A percentile compares a stretch with the other conserved stretches of the same genome.
These are phyloP conservation scores for Mucor irregularis DNA, from an alignment of 371 early-diverging fungal genomes.

Conservation along the genomic window DNA sequence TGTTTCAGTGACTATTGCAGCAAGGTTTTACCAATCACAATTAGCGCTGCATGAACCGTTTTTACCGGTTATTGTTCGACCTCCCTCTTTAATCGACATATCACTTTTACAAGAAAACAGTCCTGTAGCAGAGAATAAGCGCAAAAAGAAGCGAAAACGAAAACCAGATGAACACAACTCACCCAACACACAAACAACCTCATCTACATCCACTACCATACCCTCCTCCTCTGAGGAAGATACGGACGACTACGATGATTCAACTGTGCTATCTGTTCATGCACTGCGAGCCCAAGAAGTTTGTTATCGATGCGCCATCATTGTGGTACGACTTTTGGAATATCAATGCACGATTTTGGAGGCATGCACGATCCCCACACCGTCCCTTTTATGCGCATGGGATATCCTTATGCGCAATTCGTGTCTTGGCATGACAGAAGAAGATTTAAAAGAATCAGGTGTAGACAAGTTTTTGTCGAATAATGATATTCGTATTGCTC, in stretches of 20 bases:
- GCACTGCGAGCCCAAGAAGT: conserved; percentile 31
- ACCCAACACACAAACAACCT: neutral
- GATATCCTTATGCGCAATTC: conserved; percentile 39
- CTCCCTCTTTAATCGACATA: neutral
- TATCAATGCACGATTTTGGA: conserved; percentile 22
- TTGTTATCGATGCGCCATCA: conserved; percentile 27
- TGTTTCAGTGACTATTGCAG: conserved; percentile 22
- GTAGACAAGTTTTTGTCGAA: conserved; percentile 11
- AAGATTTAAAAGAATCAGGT: conserved; percentile 5
- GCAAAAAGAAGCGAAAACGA: conserved; percentile 3
- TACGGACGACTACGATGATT: neutral
- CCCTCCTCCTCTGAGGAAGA: neutral
- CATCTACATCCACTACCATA: neutral
- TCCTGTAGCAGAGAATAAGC: neutral
- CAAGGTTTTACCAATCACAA: conserved; percentile 26
- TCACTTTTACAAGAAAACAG: neutral
- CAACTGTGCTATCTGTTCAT: conserved; percentile 11
- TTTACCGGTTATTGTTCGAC: conserved; percentile 21
- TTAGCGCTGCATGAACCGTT: conserved; percentile 36
- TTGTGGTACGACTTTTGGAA: conserved; percentile 34
- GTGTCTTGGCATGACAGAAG: conserved; percentile 28
- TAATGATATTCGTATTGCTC: conserved; percentile 21
- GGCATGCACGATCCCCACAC: conserved; percentile 24
- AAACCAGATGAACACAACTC: neutral
- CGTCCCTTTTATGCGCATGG: conserved; percentile 36